phyloP scores from a whole-genome alignment of 1,284 basidiomycete genomes.

The Psilocybe mexicana region DNA sequence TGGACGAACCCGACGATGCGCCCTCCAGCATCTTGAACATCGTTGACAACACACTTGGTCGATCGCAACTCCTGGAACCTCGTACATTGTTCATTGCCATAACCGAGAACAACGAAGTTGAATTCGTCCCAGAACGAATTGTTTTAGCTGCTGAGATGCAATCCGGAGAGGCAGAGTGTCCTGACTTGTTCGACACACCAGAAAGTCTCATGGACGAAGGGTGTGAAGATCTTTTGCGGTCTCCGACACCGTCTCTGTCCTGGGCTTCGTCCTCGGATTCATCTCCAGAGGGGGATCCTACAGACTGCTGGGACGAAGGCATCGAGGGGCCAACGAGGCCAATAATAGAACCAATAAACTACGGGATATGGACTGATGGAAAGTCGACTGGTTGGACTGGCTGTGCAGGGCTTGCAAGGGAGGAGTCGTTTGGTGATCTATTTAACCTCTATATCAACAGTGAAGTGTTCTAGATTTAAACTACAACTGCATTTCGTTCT shows the following conservation, averaged over 20 bases:
- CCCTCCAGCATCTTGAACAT: neutral
- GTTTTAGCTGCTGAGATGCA: neutral
- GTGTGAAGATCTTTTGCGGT: neutral
- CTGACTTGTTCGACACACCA: neutral
- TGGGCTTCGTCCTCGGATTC: slow-evolving; percentile 5
- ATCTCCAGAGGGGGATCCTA: neutral
- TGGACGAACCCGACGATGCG: too few species aligned
- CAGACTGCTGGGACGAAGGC: neutral
- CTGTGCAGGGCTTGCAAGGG: neutral
- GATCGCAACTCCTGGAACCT: neutral
- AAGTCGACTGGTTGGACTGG: neutral
- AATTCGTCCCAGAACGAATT: neutral
- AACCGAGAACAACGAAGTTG: neutral
- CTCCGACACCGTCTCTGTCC: slow-evolving; percentile 9
- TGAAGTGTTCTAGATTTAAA: neutral
- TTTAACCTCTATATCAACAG: neutral
- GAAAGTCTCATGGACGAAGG: neutral
- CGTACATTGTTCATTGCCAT: neutral
- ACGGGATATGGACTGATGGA: too few species aligned
- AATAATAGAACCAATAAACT: neutral
- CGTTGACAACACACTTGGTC: neutral
- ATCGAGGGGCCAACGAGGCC: neutral
- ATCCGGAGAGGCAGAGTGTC: neutral
- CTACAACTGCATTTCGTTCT: neutral
- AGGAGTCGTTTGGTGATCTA: neutral